These are phyloP conservation scores for Claviceps fusiformis DNA, from an alignment of 2,329 filamentous ascomycete species.

Conservation along the genomic window DNA sequence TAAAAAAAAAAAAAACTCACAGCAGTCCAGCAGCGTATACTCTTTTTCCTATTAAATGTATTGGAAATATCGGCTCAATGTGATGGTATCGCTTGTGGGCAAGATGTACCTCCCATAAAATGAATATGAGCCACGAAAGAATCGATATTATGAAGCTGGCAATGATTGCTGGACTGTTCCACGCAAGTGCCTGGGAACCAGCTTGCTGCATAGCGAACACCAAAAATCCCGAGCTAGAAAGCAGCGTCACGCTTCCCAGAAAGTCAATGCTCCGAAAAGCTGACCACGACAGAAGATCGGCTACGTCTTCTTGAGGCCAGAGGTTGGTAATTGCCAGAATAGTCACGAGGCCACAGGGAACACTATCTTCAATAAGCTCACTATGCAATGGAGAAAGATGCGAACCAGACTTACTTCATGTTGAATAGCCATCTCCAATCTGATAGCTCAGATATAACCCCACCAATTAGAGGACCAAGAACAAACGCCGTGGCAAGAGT, in stretches of 20 bases:
- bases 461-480: conserved; percentile 44
- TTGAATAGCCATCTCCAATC: conserved; percentile 49
- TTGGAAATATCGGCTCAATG: conserved; percentile 42
- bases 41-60: conserved; percentile 31
- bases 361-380: conserved; percentile 19
- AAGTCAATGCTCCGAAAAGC: conserved; percentile 38
- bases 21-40: conserved; percentile 37
- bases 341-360: conserved; percentile 34
- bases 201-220: conserved; percentile 45
- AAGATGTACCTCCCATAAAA: conserved; percentile 36
- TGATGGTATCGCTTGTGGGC: conserved; percentile 20
- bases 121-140: conserved; percentile 33
- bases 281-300: conserved; percentile 23
- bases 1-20: conserved; percentile 22
- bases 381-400: not conserved
- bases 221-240: conserved; percentile 38
- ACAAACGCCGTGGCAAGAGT: conserved; percentile 45
- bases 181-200: conserved; percentile 35
- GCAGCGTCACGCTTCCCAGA: conserved; percentile 34
- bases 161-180: conserved; percentile 39
- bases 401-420: conserved; percentile 36
- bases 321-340: conserved; percentile 33
- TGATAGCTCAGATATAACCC: conserved; percentile 36
- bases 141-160: conserved; percentile 32
- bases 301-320: conserved; percentile 27